Evolutionary conservation across 2,329 filamentous ascomycete genomes (phyloP).

Genomic region (Xylariaceae sp.): DNA sequence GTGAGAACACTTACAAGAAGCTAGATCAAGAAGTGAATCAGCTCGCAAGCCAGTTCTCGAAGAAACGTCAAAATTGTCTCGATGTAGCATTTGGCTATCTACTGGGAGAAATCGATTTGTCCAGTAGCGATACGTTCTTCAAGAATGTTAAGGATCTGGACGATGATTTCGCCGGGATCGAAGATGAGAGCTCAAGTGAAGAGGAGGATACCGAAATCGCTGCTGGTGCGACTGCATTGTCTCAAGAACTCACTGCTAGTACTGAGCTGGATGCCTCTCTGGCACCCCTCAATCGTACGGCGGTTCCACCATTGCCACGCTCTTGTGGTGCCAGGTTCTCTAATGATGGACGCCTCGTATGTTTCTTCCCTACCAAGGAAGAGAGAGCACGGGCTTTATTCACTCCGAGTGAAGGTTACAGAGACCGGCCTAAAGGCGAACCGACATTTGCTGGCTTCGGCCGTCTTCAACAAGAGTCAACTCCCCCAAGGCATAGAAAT

Average conservation of each 20-base stretch:
- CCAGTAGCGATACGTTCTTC: constrained; percentile 57
- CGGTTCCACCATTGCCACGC: constrained; percentile 54
- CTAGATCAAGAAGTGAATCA: constrained; percentile 54
- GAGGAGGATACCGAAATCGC: constrained; percentile 64
- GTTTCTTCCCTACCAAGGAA: constrained; percentile 67
- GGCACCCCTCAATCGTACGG: constrained; percentile 46
- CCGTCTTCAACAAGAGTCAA: constrained; percentile 49
- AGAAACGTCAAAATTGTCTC: constrained; percentile 58
- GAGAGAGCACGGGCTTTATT: constrained; percentile 52
- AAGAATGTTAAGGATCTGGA: constrained; percentile 62
- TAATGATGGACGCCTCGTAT: constrained; percentile 58
- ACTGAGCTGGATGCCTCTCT: constrained; percentile 52
- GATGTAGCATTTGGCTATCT: constrained; percentile 60
- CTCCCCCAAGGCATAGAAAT: constrained; percentile 42
- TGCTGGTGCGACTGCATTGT: constrained; percentile 54
- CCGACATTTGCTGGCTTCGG: constrained; percentile 57
- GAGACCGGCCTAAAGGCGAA: constrained; percentile 49
- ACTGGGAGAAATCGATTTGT: constrained; percentile 58
- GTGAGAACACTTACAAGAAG: constrained; percentile 49
- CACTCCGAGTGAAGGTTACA: constrained; percentile 41
- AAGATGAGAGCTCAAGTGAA: constrained; percentile 79
- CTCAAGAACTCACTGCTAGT: constrained; percentile 55
- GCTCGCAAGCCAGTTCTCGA: constrained; percentile 52
- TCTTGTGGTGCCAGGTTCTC: constrained; percentile 60
- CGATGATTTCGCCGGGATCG: constrained; percentile 52